Conservation (phyloP, 306 rosid genomes). For the Sicyos baderoa region DNA sequence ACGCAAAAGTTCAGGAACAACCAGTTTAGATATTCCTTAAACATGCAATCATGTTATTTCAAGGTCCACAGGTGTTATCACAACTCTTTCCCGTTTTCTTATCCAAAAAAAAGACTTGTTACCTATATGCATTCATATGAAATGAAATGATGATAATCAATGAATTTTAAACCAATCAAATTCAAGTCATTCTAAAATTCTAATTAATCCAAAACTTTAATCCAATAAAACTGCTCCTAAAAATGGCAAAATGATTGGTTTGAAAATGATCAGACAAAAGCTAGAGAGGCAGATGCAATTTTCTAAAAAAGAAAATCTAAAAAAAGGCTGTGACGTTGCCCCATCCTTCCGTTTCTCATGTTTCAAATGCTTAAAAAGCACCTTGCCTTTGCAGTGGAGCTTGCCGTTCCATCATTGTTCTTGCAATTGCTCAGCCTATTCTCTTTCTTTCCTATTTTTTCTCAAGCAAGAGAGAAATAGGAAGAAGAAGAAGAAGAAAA, state of each 20-base stretch:
- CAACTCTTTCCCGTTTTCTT: too few relatives aligned
- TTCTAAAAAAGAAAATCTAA: not conserved
- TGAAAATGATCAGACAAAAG: not conserved
- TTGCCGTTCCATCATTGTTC: conserved; percentile 21
- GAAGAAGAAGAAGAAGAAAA: not conserved
- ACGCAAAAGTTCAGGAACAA: not conserved
- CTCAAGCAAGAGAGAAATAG: not conserved
- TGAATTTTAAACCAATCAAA: not conserved
- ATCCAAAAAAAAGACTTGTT: not conserved
- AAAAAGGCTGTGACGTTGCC: conserved; percentile 19
- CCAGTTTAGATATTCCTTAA: not conserved
- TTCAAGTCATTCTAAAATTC: not conserved
- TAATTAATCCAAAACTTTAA: not conserved
- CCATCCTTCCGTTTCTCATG: conserved; percentile 17
- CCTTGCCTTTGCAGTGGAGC: conserved; percentile 17
- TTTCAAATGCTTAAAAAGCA: conserved; percentile 32
- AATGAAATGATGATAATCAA: not conserved
- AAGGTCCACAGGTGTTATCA: too few relatives aligned
- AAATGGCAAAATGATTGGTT: not conserved
- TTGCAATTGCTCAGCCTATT: not conserved
- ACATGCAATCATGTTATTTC: not conserved
- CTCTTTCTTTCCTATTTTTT: conserved; percentile 20
- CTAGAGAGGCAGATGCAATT: not conserved
- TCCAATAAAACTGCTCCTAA: not conserved
- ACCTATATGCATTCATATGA: not conserved